phyloP scores from a whole-genome alignment of 2,329 filamentous ascomycete species.

The Sordariomycetes sp. region DNA sequence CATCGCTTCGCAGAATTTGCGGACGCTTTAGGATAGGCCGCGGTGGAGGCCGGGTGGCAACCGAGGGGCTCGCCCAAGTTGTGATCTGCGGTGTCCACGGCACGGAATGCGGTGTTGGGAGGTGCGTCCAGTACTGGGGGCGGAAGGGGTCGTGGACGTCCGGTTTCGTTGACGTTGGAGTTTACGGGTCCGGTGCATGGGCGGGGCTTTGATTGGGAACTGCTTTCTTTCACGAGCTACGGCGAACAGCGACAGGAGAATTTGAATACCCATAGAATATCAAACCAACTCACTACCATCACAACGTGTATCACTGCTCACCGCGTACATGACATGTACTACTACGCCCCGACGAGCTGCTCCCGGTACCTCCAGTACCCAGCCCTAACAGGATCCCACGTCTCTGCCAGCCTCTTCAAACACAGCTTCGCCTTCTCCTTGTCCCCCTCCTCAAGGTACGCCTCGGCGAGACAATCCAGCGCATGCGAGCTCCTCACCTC shows the following conservation, averaged over 20 bases:
- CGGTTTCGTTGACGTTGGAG: background rate
- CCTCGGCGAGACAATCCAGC: conserved; percentile 60
- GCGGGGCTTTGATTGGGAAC: background rate
- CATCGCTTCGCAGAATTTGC: conserved; percentile 61
- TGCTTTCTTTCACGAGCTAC: background rate
- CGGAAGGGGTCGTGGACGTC: no score
- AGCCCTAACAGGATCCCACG: conserved; percentile 80
- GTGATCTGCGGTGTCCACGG: no score
- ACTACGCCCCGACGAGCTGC: conserved; percentile 7
- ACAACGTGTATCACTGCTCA: background rate
- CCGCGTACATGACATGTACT: background rate
- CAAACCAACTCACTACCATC: background rate
- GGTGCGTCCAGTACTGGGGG: no score
- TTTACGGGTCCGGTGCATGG: background rate
- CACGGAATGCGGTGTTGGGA: no score
- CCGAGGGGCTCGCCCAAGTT: background rate
- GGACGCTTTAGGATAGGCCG: conserved; percentile 24
- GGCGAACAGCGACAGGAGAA: background rate
- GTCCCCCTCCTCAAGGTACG: conserved; percentile 43
- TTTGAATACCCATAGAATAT: background rate
- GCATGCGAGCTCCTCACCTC: conserved; percentile 50
- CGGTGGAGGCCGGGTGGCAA: background rate
- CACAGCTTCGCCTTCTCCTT: conserved; percentile 53
- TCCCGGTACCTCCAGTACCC: conserved; percentile 74
- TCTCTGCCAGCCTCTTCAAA: conserved; percentile 60